Conservation (phyloP, 2,329 filamentous ascomycete species). For the Rugonectria rugulosa region DNA sequence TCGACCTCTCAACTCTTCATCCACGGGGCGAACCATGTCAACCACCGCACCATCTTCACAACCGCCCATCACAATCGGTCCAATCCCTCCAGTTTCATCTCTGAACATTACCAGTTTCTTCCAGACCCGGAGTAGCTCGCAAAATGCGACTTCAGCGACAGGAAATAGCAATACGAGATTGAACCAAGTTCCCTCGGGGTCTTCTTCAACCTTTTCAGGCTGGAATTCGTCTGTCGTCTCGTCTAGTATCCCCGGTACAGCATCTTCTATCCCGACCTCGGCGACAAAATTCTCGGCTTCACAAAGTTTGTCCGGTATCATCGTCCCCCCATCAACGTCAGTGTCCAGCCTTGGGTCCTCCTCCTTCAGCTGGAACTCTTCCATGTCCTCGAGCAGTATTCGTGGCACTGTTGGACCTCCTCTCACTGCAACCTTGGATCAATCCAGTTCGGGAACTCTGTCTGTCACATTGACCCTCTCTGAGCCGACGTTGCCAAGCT, state of each 20-base stretch:
- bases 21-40: neutral
- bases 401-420: no score
- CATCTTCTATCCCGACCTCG: no score
- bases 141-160: neutral
- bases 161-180: neutral
- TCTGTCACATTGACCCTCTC: neutral
- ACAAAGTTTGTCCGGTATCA: no score
- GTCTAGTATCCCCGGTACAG: no score
- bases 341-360: no score
- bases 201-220: neutral
- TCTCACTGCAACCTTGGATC: neutral
- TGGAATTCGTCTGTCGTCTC: no score
- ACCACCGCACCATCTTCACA: neutral
- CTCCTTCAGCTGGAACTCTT: conserved; percentile 10
- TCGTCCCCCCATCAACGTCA: no score
- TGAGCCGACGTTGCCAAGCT: neutral
- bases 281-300: no score
- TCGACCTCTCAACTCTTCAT: neutral
- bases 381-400: neutral
- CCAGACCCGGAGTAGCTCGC: neutral
- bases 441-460: neutral
- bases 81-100: neutral
- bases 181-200: neutral
- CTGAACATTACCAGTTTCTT: neutral
- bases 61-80: neutral